Evolutionary conservation across 177 flowering plant genomes (phyloP), one percentile per base, ranked within the genome.

Genomic region (Vitis hybrid): DNA sequence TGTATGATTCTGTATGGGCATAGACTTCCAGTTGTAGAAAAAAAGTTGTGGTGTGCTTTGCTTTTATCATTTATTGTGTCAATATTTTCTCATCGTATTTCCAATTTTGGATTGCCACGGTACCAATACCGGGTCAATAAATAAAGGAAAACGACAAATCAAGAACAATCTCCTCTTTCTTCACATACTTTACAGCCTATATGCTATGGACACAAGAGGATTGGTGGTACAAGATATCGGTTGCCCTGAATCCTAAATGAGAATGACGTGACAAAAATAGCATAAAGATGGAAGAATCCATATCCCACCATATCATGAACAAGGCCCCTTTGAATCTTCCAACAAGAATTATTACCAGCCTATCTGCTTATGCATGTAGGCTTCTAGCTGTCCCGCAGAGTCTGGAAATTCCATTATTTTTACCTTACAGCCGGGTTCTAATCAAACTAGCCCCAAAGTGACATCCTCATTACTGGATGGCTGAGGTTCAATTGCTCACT

Each of bases 261-360:
- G 2, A 32, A 32, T 62, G 46, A 12, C 46, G 15, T 32, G 46
- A 14, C n/a, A 35, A 32, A 15, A 62, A 62, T 2, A 9, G 65
- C 65, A 62, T 35, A 35, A 62, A 62, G 50, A 62, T 61, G 7
- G 18, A 61, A 61, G 64, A 61, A 61, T 61, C 50, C 49, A 13
- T 32, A 32, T 61, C 65, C 51, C 15, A 62, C 51, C 49, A 62
- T 15, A 35, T 8, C 10, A 5, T 5, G 11, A n/a, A 35, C 16
- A n/a, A 32, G 64, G 64, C 15, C 49, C 49, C 51, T 13, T n/a
- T 62, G 65, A 62, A 62, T 62, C 65, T 62, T 21, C 16, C 19
- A 62, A 35, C n/a, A 40, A 30, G n/a, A 62, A 62, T 35, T n/a
- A 35, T 62, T 6, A 62, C 8, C 48, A 27, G 30, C 30, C 30